These are phyloP conservation scores for Lipomyces yamanashiensis DNA, from an alignment of 805 yeast species.

Conservation along the genomic window DNA sequence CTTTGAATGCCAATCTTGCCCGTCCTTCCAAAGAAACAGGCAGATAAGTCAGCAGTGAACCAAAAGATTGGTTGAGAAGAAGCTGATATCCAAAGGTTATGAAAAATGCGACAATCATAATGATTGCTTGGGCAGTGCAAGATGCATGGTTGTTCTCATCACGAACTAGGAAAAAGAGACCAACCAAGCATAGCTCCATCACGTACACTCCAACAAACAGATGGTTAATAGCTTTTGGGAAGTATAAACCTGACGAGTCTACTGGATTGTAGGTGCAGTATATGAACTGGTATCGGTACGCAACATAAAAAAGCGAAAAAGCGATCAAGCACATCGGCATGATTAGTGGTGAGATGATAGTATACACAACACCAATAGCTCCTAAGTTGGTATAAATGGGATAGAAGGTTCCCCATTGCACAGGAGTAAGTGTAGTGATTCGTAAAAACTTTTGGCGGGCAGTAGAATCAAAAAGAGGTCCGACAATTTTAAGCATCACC, in stretches of 20 bases:
- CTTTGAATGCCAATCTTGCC: conserved; percentile 17
- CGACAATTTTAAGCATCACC: conserved; percentile 46
- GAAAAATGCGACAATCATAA: conserved; percentile 58
- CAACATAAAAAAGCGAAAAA: conserved; percentile 60
- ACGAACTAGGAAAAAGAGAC: conserved; percentile 68
- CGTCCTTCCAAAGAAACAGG: conserved; percentile 45
- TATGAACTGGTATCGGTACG: conserved; percentile 72
- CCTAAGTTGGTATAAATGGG: conserved; percentile 79
- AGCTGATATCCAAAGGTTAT: conserved; percentile 63
- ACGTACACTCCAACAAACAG: conserved; percentile 82
- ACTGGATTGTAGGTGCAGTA: conserved; percentile 49
- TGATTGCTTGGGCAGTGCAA: conserved; percentile 55
- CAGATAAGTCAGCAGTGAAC: conserved; percentile 46
- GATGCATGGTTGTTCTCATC: conserved; percentile 53
- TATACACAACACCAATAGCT: conserved; percentile 76
- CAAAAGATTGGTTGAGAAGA: conserved; percentile 53
- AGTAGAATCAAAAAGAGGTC: conserved; percentile 54
- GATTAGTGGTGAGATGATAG: conserved; percentile 79
- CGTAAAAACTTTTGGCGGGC: conserved; percentile 63
- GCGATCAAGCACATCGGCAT: conserved; percentile 63
- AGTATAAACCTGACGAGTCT: conserved; percentile 60
- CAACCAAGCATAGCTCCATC: conserved; percentile 76
- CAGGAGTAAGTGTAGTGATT: conserved; percentile 51
- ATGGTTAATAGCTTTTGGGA: conserved; percentile 76
- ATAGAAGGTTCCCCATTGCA: conserved; percentile 78